Percentiles rank a stretch among this genome's conserved stretches.
phyloP scores from a whole-genome alignment of 345 rosid species.

The Erucastrum elatum region DNA sequence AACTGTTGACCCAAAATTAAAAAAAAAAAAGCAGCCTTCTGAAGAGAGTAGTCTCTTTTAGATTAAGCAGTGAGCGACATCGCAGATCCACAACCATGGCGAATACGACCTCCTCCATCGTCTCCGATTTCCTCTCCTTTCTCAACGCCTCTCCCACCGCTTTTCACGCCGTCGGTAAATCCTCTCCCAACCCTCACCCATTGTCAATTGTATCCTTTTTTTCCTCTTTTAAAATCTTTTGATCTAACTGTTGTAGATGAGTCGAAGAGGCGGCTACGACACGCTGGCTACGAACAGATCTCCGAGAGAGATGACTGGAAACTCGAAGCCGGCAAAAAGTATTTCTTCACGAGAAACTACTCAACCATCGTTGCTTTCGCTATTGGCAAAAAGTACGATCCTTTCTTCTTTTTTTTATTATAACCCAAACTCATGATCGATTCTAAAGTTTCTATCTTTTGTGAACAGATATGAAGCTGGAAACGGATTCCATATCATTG shows the following conservation, averaged over 20 bases:
- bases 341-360: conserved; percentile 87
- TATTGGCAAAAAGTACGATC: conserved; percentile 68
- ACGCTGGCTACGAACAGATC: conserved; percentile 73
- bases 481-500: no score
- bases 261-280: conserved; percentile 63
- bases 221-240: neutral
- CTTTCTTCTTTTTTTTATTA: no score
- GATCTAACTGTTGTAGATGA: conserved; percentile 51
- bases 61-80: neutral
- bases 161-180: conserved; percentile 93
- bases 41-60: neutral
- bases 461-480: no score
- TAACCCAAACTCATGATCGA: no score
- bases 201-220: no score
- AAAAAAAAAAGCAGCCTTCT: neutral
- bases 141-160: conserved; percentile 97
- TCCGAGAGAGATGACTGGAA: conserved; percentile 87
- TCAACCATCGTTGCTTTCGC: conserved; percentile 95
- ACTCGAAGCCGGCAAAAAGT: conserved; percentile 74
- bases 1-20: no score
- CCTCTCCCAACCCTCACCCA: neutral
- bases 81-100: conserved; percentile 39
- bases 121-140: conserved; percentile 69
- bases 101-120: conserved; percentile 38
- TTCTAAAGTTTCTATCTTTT: no score